These are phyloP conservation scores for Lathyrus sativus DNA, from an alignment of 306 rosid genomes.

Conservation along the genomic window DNA sequence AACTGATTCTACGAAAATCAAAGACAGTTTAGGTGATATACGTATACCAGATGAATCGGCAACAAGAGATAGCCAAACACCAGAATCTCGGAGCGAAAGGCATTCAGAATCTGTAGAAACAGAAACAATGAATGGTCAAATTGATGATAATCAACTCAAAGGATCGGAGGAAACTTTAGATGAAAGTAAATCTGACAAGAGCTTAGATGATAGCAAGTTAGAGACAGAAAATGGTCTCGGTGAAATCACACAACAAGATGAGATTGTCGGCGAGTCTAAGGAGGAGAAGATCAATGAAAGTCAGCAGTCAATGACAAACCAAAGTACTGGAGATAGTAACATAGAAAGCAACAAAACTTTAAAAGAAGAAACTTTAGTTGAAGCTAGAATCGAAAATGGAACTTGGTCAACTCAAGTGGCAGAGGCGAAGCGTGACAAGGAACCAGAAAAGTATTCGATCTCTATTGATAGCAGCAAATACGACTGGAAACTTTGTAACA, in stretches of 20 bases:
- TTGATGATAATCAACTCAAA: conserved; percentile 34
- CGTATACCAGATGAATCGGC: conserved; percentile 40
- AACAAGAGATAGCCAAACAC: conserved; percentile 39
- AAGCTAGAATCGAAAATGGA: conserved; percentile 49
- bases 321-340: conserved; percentile 41
- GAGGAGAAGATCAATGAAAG: conserved; percentile 44
- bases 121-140: conserved; percentile 36
- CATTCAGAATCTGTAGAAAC: conserved; percentile 32
- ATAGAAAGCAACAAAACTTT: conserved; percentile 41
- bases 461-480: conserved; percentile 40
- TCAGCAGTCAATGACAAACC: conserved; percentile 28
- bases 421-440: conserved; percentile 55
- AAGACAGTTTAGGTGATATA: conserved; percentile 51
- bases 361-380: conserved; percentile 44
- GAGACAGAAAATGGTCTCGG: conserved; percentile 40
- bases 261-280: conserved; percentile 40
- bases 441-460: conserved; percentile 37
- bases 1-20: conserved; percentile 40
- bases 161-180: conserved; percentile 34
- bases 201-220: conserved; percentile 31
- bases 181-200: conserved; percentile 38
- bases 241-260: conserved; percentile 43
- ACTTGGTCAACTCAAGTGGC: conserved; percentile 55
- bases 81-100: conserved; percentile 36
- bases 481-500: conserved; percentile 71